Evolutionary conservation across 73 alveolate species (phyloP).

Genomic region (Durusdinium trenchii): DNA sequence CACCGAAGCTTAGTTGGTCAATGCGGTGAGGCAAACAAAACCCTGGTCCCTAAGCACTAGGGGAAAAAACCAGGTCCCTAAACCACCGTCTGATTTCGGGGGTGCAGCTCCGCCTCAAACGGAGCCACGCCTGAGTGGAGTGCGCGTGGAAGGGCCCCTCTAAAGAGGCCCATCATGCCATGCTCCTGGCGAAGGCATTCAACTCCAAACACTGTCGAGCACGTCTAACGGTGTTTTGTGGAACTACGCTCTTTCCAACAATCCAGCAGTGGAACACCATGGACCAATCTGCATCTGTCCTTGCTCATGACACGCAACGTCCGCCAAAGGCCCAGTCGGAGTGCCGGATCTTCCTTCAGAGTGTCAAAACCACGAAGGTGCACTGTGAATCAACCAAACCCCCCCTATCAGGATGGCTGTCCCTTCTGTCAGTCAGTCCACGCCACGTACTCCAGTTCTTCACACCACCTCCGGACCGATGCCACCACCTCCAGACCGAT

Average conservation of each 20-base stretch:
- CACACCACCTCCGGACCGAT: not conserved
- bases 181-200: slow-evolving; percentile 17
- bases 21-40: too few relatives aligned
- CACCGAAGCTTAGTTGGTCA: too few relatives aligned
- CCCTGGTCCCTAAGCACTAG: too few relatives aligned
- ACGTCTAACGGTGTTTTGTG: too few relatives aligned
- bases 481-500: not conserved
- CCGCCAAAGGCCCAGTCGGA: slow-evolving; percentile 78
- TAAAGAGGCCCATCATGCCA: slow-evolving; percentile 87
- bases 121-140: slow-evolving; percentile 78
- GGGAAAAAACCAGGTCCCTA: too few relatives aligned
- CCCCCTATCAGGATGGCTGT: too few relatives aligned
- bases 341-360: slow-evolving; percentile 55
- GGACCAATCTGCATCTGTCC: not conserved
- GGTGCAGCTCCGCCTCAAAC: too few relatives aligned
- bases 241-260: too few relatives aligned
- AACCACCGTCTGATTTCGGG: too few relatives aligned
- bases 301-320: slow-evolving; percentile 64
- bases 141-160: slow-evolving; percentile 64
- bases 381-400: too few relatives aligned
- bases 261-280: not conserved
- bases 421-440: not conserved
- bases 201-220: not conserved
- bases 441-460: not conserved
- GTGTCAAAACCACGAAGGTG: too few relatives aligned